Evolutionary conservation across 2,329 filamentous ascomycete genomes (phyloP).

Genomic region (Kalmusia sp.): DNA sequence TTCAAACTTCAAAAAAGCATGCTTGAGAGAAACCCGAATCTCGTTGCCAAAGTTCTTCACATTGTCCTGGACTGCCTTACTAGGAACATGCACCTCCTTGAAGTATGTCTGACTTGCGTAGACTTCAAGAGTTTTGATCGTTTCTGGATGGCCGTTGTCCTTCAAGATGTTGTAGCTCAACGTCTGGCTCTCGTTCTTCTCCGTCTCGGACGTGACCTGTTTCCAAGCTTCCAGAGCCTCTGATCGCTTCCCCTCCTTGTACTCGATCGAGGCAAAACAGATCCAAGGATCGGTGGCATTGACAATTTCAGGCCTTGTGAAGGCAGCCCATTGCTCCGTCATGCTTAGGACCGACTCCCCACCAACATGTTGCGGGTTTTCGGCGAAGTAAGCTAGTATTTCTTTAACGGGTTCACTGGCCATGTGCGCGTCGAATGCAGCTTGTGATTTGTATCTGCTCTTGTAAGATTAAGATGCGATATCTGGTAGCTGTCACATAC

Average conservation of each 20-base stretch:
- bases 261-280: slow-evolving; percentile 25
- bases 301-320: slow-evolving; percentile 16
- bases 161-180: slow-evolving; percentile 25
- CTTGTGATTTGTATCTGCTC: slow-evolving; percentile 25
- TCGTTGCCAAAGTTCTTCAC: slow-evolving; percentile 20
- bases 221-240: slow-evolving; percentile 29
- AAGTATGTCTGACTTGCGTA: slow-evolving; percentile 28
- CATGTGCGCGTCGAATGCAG: slow-evolving; percentile 29
- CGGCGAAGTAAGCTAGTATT: slow-evolving; percentile 15
- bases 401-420: slow-evolving; percentile 14
- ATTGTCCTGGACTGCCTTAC: slow-evolving; percentile 25
- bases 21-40: slow-evolving; percentile 16
- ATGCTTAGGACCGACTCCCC: slow-evolving; percentile 12
- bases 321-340: slow-evolving; percentile 17
- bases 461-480: not conserved
- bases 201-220: slow-evolving; percentile 20
- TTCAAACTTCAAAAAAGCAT: slow-evolving; percentile 17
- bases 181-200: slow-evolving; percentile 27
- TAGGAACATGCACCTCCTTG: slow-evolving; percentile 30
- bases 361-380: slow-evolving; percentile 16
- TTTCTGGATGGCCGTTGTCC: slow-evolving; percentile 21
- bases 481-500: slow-evolving; percentile 8
- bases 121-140: slow-evolving; percentile 25
- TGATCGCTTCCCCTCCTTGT: slow-evolving; percentile 23
- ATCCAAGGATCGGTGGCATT: slow-evolving; percentile 23